Conservation (phyloP, 768 basidiomycete genomes). For the Lentinus tigrinus region DNA sequence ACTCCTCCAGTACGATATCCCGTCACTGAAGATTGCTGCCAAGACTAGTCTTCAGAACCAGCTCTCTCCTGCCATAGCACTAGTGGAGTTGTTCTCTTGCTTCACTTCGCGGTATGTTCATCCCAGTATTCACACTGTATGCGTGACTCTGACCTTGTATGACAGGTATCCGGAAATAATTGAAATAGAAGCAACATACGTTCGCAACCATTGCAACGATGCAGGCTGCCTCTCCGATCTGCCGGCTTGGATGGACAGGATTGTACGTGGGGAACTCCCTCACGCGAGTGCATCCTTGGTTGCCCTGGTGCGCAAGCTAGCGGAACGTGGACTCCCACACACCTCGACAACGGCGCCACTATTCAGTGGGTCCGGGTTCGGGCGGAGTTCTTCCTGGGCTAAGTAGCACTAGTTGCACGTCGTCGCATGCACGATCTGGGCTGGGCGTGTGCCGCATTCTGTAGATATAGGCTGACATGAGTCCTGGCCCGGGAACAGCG, state of each 20-base stretch:
- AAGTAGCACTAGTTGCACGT: too few species aligned
- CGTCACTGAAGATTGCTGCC: slow-evolving; percentile 12
- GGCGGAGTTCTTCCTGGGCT: too few species aligned
- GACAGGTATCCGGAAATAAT: background rate
- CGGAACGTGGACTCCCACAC: too few species aligned
- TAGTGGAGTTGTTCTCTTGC: slow-evolving; percentile 20
- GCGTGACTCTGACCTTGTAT: too few species aligned
- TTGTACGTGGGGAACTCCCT: background rate
- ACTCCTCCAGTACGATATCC: background rate
- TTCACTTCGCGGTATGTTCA: slow-evolving; percentile 8
- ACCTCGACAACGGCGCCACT: too few species aligned
- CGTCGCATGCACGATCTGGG: too few species aligned
- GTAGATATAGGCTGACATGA: too few species aligned
- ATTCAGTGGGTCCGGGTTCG: too few species aligned
- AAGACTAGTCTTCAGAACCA: slow-evolving; percentile 13
- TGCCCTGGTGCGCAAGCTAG: background rate
- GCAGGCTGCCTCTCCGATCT: background rate
- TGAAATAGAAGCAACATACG: background rate
- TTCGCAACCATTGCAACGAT: background rate
- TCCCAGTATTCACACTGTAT: background rate
- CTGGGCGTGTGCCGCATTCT: too few species aligned
- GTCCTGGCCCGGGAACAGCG: too few species aligned
- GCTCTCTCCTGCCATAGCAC: slow-evolving; percentile 15
- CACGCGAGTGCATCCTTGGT: background rate
- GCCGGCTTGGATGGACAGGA: background rate